These are phyloP conservation scores for Dalbergia cultrata DNA, from an alignment of 306 rosid species.

Conservation along the genomic window DNA sequence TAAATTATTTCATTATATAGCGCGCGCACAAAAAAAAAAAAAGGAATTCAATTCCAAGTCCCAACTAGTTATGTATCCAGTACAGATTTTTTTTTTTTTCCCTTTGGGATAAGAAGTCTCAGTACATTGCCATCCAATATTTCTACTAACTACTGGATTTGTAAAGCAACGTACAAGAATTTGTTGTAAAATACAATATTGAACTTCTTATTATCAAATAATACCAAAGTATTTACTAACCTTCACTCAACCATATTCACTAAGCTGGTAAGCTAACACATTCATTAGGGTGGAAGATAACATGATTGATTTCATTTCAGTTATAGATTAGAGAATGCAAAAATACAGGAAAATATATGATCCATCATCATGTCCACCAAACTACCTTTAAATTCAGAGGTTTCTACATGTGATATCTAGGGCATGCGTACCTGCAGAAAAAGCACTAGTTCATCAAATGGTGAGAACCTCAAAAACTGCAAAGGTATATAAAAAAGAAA, in stretches of 20 bases:
- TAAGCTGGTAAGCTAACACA: conserved; percentile 9
- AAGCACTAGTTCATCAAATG: conserved; percentile 20
- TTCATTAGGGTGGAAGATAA: neutral
- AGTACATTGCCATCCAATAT: neutral
- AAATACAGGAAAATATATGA: conserved; percentile 11
- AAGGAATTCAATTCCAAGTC: neutral
- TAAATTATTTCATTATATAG: conserved; percentile 1
- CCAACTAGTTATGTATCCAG: neutral
- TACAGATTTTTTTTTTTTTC: neutral
- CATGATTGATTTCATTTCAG: conserved; percentile 23
- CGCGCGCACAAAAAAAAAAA: neutral
- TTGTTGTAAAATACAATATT: neutral
- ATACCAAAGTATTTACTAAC: neutral
- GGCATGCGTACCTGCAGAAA: conserved; percentile 41
- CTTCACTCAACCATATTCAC: conserved; percentile 12
- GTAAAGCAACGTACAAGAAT: conserved; percentile 5
- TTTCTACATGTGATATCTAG: conserved; percentile 37
- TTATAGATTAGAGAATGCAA: conserved; percentile 1
- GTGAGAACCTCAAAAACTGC: conserved; percentile 23
- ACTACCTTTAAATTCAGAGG: conserved; percentile 35
- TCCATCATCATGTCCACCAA: conserved; percentile 17
- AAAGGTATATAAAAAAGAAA: conserved; percentile 16
- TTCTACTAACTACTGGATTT: conserved; percentile 1
- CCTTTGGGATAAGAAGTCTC: neutral
- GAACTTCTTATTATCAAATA: conserved; percentile 6